Evolutionary conservation across 2,329 filamentous ascomycete species (phyloP), one percentile per base, ranked within the genome.

Genomic region (Arthrinium phaeospermum): DNA sequence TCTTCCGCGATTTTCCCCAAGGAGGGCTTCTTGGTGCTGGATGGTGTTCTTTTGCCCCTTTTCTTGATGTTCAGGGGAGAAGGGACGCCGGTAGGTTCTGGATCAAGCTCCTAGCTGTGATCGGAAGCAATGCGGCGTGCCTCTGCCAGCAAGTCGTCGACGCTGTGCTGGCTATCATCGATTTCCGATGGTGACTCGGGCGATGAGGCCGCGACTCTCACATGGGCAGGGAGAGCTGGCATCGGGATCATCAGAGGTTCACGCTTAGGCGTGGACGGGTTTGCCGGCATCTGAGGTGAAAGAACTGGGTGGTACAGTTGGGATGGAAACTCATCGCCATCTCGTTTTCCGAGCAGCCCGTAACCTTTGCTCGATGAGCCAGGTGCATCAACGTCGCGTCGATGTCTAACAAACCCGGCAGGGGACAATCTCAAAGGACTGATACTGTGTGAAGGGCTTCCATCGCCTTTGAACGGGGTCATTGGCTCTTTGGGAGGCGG

Each of bases 1-100:
- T 68, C 67, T 68, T 68, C 67, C 41, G 41, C 22, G n/a, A 68
- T 68, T 4, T 24, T 30, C 24, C 67, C 67, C 45, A 68, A 3
- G 24, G 4, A 47, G 67, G 67, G 41, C 41, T 47, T 46, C 3
- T 27, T 34, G 57, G 57, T 10, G n/a, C 27, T 46, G 67, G 46
- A 10, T 30, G 57, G 57, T 14, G 46, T 68, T 37, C 47, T 51
- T 30, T 41, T 64, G 30, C 34, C 57, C 57, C 57, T 34, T 41
- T 64, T 64, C 34, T 64, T 64, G 30, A 64, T 41, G 8, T 41
- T 41, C 1, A 64, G 22, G 30, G 57, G 53, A 4, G 57, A 37
- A 13, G 57, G 57, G 22, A 41, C 24, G 57, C 57, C 57, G 57
- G 34, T 22, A 13, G 41, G 57, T 41, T 64, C 57, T 64, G 34